These are phyloP conservation scores for Clitopilus passeckerianus DNA, from an alignment of 768 basidiomycete species.

Conservation along the genomic window DNA sequence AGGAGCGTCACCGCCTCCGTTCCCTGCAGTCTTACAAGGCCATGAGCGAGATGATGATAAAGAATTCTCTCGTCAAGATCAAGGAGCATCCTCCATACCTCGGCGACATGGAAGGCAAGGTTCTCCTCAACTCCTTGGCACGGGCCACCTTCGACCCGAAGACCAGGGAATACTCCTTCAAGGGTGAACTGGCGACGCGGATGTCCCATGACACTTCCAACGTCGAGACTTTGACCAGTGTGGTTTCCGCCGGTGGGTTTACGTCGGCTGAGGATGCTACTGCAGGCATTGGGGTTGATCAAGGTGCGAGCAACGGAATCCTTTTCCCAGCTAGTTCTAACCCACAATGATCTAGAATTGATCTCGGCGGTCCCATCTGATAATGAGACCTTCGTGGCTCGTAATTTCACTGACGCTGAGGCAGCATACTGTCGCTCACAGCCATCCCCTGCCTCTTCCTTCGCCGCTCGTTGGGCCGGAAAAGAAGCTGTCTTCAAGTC, in stretches of 20 bases:
- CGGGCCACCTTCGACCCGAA: conserved; percentile 78
- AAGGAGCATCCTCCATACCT: conserved; percentile 91
- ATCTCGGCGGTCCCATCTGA: conserved; percentile 89
- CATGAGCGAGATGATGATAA: conserved; percentile 95
- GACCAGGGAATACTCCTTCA: conserved; percentile 84
- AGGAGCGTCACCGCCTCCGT: conserved; percentile 58
- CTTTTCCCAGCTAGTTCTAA: conserved; percentile 6
- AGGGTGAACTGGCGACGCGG: conserved; percentile 50
- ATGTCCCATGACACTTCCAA: conserved; percentile 60
- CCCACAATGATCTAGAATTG: conserved; percentile 48
- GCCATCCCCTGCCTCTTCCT: conserved; percentile 82
- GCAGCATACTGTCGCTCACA: conserved; percentile 83
- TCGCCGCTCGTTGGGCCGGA: conserved; percentile 95
- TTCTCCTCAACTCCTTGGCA: conserved; percentile 90
- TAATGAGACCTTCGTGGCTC: conserved; percentile 80
- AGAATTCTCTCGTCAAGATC: conserved; percentile 88
- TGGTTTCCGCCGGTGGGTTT: conserved; percentile 34
- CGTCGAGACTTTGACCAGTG: conserved; percentile 55
- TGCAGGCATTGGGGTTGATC: conserved; percentile 84
- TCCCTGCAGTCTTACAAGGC: conserved; percentile 75
- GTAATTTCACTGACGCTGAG: conserved; percentile 93
- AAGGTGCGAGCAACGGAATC: conserved; percentile 42
- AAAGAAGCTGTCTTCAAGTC: conserved; percentile 99
- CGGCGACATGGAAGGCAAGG: conserved; percentile 78
- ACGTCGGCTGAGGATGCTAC: conserved; percentile 29